Evolutionary conservation across 1,284 basidiomycete genomes (phyloP), one percentile per base, ranked within the genome.

Genomic region (Retiboletus flavoniger): DNA sequence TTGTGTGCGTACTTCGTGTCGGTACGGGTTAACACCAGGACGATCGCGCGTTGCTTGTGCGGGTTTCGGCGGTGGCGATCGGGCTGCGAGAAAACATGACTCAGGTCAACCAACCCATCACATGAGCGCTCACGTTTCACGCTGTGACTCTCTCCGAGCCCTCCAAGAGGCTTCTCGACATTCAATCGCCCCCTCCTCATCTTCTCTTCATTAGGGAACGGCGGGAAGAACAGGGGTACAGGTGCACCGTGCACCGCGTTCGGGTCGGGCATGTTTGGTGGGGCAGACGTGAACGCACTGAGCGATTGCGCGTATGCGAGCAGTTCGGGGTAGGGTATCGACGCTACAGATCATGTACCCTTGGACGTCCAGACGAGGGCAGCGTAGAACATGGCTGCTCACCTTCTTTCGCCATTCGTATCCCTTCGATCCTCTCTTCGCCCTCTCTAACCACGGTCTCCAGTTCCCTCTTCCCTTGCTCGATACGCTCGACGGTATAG

Each of bases 171-270:
- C 21, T 83, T 86, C 67, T 91, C 87, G 24, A 83, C 81, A 64
- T 88, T 89, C 69, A 92, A 80, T 54, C 80, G 80, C 0, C 89
- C 89, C 35, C 82, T 78, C 40, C 89, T 83, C 89, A 92, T 91
- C 70, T 89, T 91, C 68, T 90, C 89, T 74, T 91, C 90, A 64
- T 90, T 91, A 1, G 89, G 89, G 68, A 91, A 92, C 10, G 89
- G 89, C 21, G 89, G 90, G 73, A 89, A 89, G 77, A 92, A 91
- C 38, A 89, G 64, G 7, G 86, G 85, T 13, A 86, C 83, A 2
- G 87, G 85, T 14, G 83, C 83, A 10, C 86, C 85, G 11, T 85
- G 85, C 46, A 81, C 63, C 26, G 75, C 74, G 47, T 67, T 65
- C 6, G 57, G 66, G 45, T 91, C 87, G 29, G 88, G 87, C 82